These are phyloP conservation scores for Naumovozyma dairenensis DNA, from an alignment of 805 yeast genomes.

Conservation along the genomic window DNA sequence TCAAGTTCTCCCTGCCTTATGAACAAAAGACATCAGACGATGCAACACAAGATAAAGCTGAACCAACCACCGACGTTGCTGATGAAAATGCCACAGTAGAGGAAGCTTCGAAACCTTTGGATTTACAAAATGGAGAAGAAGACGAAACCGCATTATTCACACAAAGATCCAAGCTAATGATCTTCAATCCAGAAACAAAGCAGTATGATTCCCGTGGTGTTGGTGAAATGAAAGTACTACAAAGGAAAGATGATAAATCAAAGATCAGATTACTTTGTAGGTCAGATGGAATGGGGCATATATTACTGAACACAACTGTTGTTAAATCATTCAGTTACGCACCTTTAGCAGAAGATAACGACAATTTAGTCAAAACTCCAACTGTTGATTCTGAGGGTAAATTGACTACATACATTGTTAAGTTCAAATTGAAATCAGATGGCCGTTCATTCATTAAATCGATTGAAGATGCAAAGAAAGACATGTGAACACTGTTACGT, in stretches of 20 bases:
- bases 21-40: conserved; percentile 16
- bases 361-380: conserved; percentile 59
- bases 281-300: conserved; percentile 81
- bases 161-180: conserved; percentile 63
- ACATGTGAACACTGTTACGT: conserved; percentile 24
- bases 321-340: conserved; percentile 50
- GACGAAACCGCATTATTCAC: conserved; percentile 55
- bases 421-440: conserved; percentile 48
- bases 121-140: conserved; percentile 73
- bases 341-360: conserved; percentile 44
- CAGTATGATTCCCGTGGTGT: conserved; percentile 58
- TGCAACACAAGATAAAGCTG: conserved; percentile 8
- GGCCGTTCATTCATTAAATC: conserved; percentile 27
- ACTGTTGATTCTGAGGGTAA: conserved; percentile 45
- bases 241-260: conserved; percentile 41
- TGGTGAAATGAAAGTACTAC: conserved; percentile 71
- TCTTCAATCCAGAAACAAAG: conserved; percentile 43
- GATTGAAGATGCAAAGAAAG: conserved; percentile 25
- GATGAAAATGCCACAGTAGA: conserved; percentile 39
- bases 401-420: conserved; percentile 58
- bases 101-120: conserved; percentile 37
- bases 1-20: conserved; percentile 29
- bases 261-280: conserved; percentile 69
- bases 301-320: conserved; percentile 59
- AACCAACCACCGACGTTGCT: conserved; percentile 19